Evolutionary conservation across 2,329 filamentous ascomycete species (phyloP), one percentile per base, ranked within the genome.

Genomic region (Diaporthe citrichinensis): DNA sequence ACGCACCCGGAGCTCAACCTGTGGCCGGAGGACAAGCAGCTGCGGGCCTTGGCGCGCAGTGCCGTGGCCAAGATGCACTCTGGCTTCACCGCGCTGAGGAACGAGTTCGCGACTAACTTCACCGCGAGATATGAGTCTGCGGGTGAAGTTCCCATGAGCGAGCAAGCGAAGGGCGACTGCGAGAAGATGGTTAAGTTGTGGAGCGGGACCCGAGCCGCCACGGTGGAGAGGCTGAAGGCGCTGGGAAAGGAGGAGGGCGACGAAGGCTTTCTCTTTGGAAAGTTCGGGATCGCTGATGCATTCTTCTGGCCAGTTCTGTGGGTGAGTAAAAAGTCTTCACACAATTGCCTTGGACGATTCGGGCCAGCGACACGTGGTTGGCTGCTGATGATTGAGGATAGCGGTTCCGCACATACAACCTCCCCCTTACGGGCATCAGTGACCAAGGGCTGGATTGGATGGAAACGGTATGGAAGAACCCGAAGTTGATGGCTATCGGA

Each of bases 11-110:
- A 36, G 31, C 55, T 34, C 20, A 5, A 23, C 5, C 55, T 58
- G 31, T 58, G 55, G 55, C 55, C 55, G 1, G 55, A 58, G 20
- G 55, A 58, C 31, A 58, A 58, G 55, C 55, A 58, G 31, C 55
- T 58, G 55, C 31, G 55, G 20, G 55, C 55, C 31, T 2, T 36
- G 55, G 55, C 55, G 20, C 55, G 55, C 31, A 58, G 55, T 20
- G 55, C 55, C 0, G 31, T 36, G 17, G 55, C 55, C 7, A 58
- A 58, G 55, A 58, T 58, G 55, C 55, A 58, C 55, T 58, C 55
- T 15, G 55, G 55, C 55, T 58, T 58, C 55, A 58, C 20, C 3
- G 31, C 55, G 3, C 3, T 58, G 55, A 28, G 55, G 55, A 36
- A 58, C 4, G 55, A 58, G 55, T 58, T 36, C 1, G 55, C 55